Conservation (phyloP, 2,329 filamentous ascomycete genomes). For the Talaromyces sp. region DNA sequence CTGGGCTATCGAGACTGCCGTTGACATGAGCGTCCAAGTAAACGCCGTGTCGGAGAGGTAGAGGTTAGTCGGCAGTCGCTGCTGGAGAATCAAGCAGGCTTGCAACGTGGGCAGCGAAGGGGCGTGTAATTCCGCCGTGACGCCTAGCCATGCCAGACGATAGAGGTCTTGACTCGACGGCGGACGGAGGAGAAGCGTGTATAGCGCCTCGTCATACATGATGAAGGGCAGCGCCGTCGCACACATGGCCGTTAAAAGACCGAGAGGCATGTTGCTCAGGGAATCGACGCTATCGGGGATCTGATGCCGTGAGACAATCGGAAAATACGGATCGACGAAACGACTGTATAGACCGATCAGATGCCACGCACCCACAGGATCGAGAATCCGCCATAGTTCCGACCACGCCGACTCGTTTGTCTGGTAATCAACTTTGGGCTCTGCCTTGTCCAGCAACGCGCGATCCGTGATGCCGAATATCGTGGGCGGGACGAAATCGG, state of each 20-base stretch:
- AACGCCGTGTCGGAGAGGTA: slow-evolving; percentile 2
- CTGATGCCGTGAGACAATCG: not conserved
- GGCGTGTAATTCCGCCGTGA: not conserved
- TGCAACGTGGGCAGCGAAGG: not conserved
- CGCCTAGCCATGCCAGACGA: slow-evolving; percentile 1
- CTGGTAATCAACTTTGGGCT: slow-evolving; percentile 1
- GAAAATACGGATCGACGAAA: slow-evolving; percentile 3
- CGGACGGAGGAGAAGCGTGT: not conserved
- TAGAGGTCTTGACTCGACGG: slow-evolving; percentile 1
- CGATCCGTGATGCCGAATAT: slow-evolving; percentile 3
- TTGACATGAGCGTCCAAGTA: slow-evolving; percentile 1
- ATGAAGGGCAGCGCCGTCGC: slow-evolving; percentile 1
- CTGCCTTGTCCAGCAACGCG: not conserved
- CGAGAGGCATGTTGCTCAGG: not conserved
- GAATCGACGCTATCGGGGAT: not conserved
- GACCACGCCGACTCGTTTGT: slow-evolving; percentile 2
- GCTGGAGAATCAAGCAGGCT: slow-evolving; percentile 2
- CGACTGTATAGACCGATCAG: slow-evolving; percentile 1
- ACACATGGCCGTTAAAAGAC: slow-evolving; percentile 1
- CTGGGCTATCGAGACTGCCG: not conserved
- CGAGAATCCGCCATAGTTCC: slow-evolving; percentile 1
- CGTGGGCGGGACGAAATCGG: not conserved
- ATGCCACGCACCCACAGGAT: slow-evolving; percentile 2
- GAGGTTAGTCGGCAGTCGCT: slow-evolving; percentile 1
- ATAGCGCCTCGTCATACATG: slow-evolving; percentile 1